These are phyloP conservation scores for Tylopilus felleus DNA, from an alignment of 768 basidiomycete species.

Conservation along the genomic window DNA sequence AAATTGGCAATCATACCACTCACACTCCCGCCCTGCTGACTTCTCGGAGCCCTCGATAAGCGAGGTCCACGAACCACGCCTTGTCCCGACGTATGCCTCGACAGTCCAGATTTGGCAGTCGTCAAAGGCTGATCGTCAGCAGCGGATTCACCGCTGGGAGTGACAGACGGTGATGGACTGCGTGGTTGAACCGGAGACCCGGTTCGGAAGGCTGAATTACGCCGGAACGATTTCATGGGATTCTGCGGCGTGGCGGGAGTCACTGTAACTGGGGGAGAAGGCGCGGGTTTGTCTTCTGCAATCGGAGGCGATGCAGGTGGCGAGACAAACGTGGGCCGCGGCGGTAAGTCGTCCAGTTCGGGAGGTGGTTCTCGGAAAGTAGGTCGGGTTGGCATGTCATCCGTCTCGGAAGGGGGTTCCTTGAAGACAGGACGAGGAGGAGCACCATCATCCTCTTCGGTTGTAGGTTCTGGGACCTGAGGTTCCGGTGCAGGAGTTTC, in stretches of 20 bases:
- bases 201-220: conserved; percentile 34
- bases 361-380: conserved; percentile 63
- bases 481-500: conserved; percentile 4
- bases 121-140: conserved; percentile 35
- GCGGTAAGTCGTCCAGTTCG: conserved; percentile 44
- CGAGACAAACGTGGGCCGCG: conserved; percentile 18
- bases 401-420: conserved; percentile 51
- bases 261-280: conserved; percentile 35
- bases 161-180: conserved; percentile 41
- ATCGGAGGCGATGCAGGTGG: conserved; percentile 25
- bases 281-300: conserved; percentile 18
- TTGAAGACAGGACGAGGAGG: conserved; percentile 50
- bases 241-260: conserved; percentile 52
- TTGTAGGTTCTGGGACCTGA: conserved; percentile 1
- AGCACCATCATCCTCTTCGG: conserved; percentile 12
- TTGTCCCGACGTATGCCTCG: conserved; percentile 46
- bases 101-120: conserved; percentile 33
- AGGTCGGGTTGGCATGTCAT: conserved; percentile 38
- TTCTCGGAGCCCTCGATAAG: conserved; percentile 45
- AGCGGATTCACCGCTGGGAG: conserved; percentile 26
- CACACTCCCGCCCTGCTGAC: conserved; percentile 42
- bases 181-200: conserved; percentile 36
- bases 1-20: conserved; percentile 55
- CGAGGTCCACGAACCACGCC: conserved; percentile 47
- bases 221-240: conserved; percentile 41